These are phyloP conservation scores for Candida pseudofarinosa DNA, from an alignment of 805 yeast species.

Conservation along the genomic window DNA sequence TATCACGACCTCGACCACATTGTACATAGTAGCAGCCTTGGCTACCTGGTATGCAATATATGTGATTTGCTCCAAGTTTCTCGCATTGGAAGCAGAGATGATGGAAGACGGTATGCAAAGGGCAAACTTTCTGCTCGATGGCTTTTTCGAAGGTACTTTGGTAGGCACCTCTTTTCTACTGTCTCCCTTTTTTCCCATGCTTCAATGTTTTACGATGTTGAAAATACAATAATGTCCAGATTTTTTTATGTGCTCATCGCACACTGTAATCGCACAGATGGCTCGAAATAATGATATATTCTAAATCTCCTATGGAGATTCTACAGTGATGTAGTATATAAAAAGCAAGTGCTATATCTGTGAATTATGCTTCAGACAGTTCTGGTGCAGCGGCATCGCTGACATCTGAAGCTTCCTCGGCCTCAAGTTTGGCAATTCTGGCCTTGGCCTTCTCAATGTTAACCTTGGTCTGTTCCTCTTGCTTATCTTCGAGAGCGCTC, in stretches of 20 bases:
- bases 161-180: slow-evolving; percentile 15
- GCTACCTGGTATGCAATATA: slow-evolving; percentile 74
- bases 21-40: slow-evolving; percentile 62
- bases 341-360: neutral
- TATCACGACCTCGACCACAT: slow-evolving; percentile 71
- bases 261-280: neutral
- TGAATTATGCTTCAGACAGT: slow-evolving; percentile 5
- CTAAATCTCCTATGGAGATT: neutral
- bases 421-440: slow-evolving; percentile 66
- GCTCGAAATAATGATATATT: neutral
- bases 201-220: neutral
- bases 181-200: slow-evolving; percentile 22
- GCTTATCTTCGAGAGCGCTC: slow-evolving; percentile 61
- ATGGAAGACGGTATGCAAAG: slow-evolving; percentile 73
- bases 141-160: slow-evolving; percentile 27
- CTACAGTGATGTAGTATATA: neutral
- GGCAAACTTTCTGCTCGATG: slow-evolving; percentile 37
- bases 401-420: slow-evolving; percentile 34
- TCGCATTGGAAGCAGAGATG: slow-evolving; percentile 51
- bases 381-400: slow-evolving; percentile 15
- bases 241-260: neutral
- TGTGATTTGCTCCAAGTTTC: slow-evolving; percentile 70
- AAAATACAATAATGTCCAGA: neutral
- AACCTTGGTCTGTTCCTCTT: slow-evolving; percentile 75
- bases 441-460: slow-evolving; percentile 75